Percentiles rank a stretch among this genome's conserved stretches.
phyloP scores from a whole-genome alignment of 2,329 filamentous ascomycete genomes.

The Penicillium sp. region DNA sequence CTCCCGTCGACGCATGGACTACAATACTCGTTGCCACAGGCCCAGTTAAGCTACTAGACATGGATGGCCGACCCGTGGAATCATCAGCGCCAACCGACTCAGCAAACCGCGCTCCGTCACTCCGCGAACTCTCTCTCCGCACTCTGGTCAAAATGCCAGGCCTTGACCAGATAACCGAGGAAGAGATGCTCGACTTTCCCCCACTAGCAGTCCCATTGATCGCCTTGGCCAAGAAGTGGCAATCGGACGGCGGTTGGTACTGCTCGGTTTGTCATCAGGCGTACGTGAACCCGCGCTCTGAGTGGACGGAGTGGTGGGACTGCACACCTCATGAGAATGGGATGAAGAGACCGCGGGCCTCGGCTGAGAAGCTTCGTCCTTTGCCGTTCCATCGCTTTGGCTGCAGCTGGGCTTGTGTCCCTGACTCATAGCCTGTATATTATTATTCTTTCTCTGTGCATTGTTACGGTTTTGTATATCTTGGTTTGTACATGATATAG shows the following conservation, averaged over 20 bases:
- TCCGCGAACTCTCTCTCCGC: slow-evolving; percentile 43
- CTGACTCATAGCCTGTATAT: slow-evolving; percentile 8
- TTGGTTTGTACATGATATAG: slow-evolving; percentile 12
- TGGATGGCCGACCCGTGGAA: slow-evolving; percentile 30
- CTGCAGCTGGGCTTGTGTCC: slow-evolving; percentile 41
- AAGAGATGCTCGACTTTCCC: slow-evolving; percentile 34
- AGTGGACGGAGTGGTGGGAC: slow-evolving; percentile 47
- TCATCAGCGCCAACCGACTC: slow-evolving; percentile 2
- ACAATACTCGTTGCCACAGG: slow-evolving; percentile 38
- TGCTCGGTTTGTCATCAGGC: slow-evolving; percentile 41
- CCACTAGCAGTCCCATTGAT: slow-evolving; percentile 35
- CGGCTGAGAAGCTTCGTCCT: slow-evolving; percentile 32
- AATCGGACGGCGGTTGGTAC: slow-evolving; percentile 34
- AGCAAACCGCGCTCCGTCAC: slow-evolving; percentile 33
- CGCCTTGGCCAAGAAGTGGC: slow-evolving; percentile 32
- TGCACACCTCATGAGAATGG: slow-evolving; percentile 39
- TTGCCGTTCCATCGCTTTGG: slow-evolving; percentile 40
- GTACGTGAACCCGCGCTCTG: slow-evolving; percentile 41
- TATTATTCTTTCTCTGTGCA: not conserved
- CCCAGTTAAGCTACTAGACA: slow-evolving; percentile 30
- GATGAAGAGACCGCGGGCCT: slow-evolving; percentile 29
- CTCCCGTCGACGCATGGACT: slow-evolving; percentile 31
- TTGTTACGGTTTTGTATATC: slow-evolving; percentile 9
- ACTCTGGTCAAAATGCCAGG: slow-evolving; percentile 35
- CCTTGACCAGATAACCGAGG: slow-evolving; percentile 35